Conservation (phyloP, 352 stramenopile genomes). For the Peronospora destructor region DNA sequence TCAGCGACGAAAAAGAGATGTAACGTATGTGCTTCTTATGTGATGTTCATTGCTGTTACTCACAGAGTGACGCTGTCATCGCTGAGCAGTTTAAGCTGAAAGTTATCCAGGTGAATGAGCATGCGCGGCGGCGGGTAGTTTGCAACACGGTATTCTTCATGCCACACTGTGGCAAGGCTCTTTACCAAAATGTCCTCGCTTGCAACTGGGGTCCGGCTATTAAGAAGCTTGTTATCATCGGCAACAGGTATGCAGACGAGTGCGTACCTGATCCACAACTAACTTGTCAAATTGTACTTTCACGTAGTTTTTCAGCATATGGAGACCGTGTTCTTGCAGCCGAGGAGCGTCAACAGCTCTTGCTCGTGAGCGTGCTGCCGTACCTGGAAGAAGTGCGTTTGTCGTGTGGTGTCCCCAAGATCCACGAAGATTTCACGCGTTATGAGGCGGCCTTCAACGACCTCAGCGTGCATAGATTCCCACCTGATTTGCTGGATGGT, state of each 20-base stretch:
- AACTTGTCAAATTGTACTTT: not conserved
- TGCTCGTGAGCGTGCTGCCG: constrained; percentile 46
- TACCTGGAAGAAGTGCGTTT: constrained; percentile 45
- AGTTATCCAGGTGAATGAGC: constrained; percentile 60
- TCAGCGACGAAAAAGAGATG: not conserved
- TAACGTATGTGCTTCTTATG: constrained; percentile 3
- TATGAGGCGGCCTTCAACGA: constrained; percentile 82
- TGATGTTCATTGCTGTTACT: not conserved
- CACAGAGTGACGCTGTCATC: constrained; percentile 53
- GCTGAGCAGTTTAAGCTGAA: constrained; percentile 34
- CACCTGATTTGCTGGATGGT: constrained; percentile 4
- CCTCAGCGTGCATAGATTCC: constrained; percentile 30
- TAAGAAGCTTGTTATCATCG: constrained; percentile 61
- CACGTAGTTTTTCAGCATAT: constrained; percentile 65
- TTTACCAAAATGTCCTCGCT: constrained; percentile 88
- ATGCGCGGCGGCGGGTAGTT: constrained; percentile 33
- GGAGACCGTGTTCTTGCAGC: constrained; percentile 53
- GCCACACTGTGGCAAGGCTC: constrained; percentile 79
- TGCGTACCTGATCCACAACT: not conserved
- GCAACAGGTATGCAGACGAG: constrained; percentile 55
- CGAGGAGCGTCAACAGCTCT: constrained; percentile 31
- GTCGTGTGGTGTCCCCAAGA: constrained; percentile 31
- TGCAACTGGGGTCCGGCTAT: constrained; percentile 60
- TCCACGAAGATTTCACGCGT: constrained; percentile 44
- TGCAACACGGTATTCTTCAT: constrained; percentile 86